Evolutionary conservation across 2,329 filamentous ascomycete species (phyloP).

Genomic region (Neospermospora avenae): DNA sequence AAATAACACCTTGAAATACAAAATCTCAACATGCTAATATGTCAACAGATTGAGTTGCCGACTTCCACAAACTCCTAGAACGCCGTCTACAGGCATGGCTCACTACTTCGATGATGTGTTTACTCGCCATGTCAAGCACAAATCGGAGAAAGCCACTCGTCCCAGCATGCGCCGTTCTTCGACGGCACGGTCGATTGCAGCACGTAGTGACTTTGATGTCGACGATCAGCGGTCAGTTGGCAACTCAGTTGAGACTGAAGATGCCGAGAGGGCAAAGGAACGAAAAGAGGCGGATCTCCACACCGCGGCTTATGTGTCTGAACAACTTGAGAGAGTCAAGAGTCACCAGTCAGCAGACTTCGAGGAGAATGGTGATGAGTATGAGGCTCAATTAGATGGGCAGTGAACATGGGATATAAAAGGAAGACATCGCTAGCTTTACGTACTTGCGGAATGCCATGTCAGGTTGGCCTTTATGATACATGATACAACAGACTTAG

Average conservation of each 20-base stretch:
- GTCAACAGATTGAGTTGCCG: slow-evolving; percentile 72
- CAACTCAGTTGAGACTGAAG: slow-evolving; percentile 46
- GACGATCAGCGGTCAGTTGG: slow-evolving; percentile 39
- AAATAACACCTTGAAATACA: slow-evolving; percentile 35
- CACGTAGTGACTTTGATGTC: slow-evolving; percentile 69
- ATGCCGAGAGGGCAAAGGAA: slow-evolving; percentile 49
- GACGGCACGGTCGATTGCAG: slow-evolving; percentile 78
- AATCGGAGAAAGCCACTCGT: slow-evolving; percentile 41
- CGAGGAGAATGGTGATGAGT: slow-evolving; percentile 53
- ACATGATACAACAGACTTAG: not conserved
- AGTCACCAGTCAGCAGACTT: slow-evolving; percentile 41
- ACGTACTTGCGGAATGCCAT: not conserved
- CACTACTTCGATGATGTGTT: slow-evolving; percentile 97
- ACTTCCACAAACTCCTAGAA: slow-evolving; percentile 88
- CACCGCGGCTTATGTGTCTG: slow-evolving; percentile 76
- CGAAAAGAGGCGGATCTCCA: slow-evolving; percentile 61
- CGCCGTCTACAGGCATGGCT: slow-evolving; percentile 75
- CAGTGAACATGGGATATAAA: slow-evolving; percentile 4
- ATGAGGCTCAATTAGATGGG: slow-evolving; percentile 54
- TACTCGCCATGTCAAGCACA: slow-evolving; percentile 48
- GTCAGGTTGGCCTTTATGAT: slow-evolving; percentile 1
- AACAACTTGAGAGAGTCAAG: slow-evolving; percentile 73
- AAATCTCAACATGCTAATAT: slow-evolving; percentile 39
- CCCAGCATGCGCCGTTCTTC: slow-evolving; percentile 71
- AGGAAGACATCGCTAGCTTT: not conserved